These are phyloP conservation scores for Talinum fruticosum DNA, from an alignment of 148 eudicot species.

Conservation along the genomic window DNA sequence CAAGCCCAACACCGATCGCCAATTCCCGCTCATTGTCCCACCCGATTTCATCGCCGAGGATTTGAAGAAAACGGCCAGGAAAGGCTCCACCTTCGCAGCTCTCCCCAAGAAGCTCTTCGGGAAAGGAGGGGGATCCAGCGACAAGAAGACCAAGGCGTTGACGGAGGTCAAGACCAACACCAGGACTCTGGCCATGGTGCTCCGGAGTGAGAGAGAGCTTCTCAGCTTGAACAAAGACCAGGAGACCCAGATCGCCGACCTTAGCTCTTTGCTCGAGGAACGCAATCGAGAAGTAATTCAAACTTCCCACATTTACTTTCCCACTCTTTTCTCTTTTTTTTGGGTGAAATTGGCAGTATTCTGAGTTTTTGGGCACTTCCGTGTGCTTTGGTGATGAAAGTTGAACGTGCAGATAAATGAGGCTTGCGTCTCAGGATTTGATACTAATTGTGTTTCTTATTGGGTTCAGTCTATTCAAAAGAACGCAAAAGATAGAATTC, in stretches of 20 bases:
- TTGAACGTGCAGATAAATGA: too few species aligned
- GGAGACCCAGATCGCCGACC: slow-evolving; percentile 50
- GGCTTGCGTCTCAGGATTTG: too few species aligned
- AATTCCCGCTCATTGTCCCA: slow-evolving; percentile 36
- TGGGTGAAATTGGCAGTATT: too few species aligned
- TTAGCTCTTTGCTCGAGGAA: slow-evolving; percentile 45
- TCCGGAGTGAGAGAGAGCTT: slow-evolving; percentile 90
- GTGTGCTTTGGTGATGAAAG: too few species aligned
- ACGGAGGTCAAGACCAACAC: slow-evolving; percentile 75
- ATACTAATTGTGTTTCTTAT: too few species aligned
- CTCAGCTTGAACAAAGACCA: slow-evolving; percentile 61
- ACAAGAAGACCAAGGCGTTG: slow-evolving; percentile 51
- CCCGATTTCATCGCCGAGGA: slow-evolving; percentile 57
- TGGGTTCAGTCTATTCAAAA: too few species aligned
- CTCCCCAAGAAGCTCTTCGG: slow-evolving; percentile 63
- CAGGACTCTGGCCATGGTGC: slow-evolving; percentile 79
- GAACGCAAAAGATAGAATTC: too few species aligned
- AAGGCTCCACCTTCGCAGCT: slow-evolving; percentile 32
- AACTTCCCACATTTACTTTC: neutral
- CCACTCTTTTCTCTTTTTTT: neutral
- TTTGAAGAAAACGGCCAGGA: slow-evolving; percentile 46
- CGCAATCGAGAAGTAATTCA: slow-evolving; percentile 58
- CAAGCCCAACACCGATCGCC: slow-evolving; percentile 11
- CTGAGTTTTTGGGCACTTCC: too few species aligned
- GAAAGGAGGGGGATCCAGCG: slow-evolving; percentile 27